Base-by-base conservation (phyloP, 2,329 filamentous ascomycete genomes). In the Pseudogymnoascus sp. region DNA sequence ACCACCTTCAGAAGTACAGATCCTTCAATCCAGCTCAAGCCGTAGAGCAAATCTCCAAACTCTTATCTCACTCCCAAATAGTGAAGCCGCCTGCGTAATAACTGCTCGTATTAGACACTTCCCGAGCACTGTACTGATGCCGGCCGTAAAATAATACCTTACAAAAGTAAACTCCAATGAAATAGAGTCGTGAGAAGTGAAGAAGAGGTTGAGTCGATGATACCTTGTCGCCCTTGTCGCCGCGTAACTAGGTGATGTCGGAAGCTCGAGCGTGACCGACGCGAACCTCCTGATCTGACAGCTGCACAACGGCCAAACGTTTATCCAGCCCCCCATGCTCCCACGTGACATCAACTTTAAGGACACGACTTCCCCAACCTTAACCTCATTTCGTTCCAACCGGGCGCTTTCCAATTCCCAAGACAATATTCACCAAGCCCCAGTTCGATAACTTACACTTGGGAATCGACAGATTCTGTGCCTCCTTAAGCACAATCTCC, bases 21-120 rank as follows among this genome's bases (percentile, higher is more conserved):
- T 57, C 51, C 51, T 57, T 57, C 51, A 57, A 57, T 57, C 51
- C 51, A 57, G 51, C 51, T 57, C 51, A 57, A 57, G 51, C 28
- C 36, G 51, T 34, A 57, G 51, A 34, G 51, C 51, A 57, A 57
- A 34, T 28, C 51, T 57, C 51, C 28, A 57, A 31, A 21, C 51
- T 57, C 51, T 23, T 21, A 54, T 19, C 51, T 57, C 51, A 57
- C 51, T 36, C 14, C 16, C 51, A 36, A 21, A 57, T 34, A 57
- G 51, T 34, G 51, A 57, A 34, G 51, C 51, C 3, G n/a, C 51
- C 28, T 34, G 28, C 51, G 51, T 34, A 36, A 21, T 57, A 57
- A 21, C 51, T 57, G 51, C 6, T 34, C 10, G 51, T 57, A 34
- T 34, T 19, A 57, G 51, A 57, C 51, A 21, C 51, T 57, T 28